phyloP scores from a whole-genome alignment of 768 basidiomycete species.

The Lactarius vividus region DNA sequence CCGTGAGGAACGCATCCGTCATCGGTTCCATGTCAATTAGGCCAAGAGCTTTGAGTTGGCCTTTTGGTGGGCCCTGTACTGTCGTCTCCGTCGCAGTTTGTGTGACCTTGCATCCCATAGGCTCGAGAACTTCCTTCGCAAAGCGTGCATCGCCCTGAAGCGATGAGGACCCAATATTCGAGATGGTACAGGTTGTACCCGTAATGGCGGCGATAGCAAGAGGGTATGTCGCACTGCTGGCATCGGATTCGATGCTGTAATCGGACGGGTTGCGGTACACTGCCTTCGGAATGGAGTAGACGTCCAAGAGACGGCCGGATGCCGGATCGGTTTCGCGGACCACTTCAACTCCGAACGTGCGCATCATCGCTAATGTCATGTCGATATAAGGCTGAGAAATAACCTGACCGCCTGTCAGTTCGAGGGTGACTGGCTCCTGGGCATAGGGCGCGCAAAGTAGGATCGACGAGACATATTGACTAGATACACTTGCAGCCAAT shows the following conservation, averaged over 20 bases:
- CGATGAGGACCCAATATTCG: constrained; percentile 85
- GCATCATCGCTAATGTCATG: constrained; percentile 99
- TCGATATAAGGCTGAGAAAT: constrained; percentile 99
- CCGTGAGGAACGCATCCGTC: constrained; percentile 99
- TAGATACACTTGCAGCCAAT: constrained; percentile 92
- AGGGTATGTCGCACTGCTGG: constrained; percentile 94
- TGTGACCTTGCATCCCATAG: constrained; percentile 90
- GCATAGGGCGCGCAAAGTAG: constrained; percentile 97
- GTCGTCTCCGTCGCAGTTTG: constrained; percentile 90
- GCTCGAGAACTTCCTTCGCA: constrained; percentile 87
- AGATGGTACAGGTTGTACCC: constrained; percentile 91
- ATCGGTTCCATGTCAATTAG: constrained; percentile 98
- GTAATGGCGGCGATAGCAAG: constrained; percentile 97
- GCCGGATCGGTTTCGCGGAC: constrained; percentile 56
- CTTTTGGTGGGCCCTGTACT: constrained; percentile 83
- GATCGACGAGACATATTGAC: constrained; percentile 97
- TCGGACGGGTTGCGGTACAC: constrained; percentile 71
- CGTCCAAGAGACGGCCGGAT: constrained; percentile 63
- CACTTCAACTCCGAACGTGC: constrained; percentile 81
- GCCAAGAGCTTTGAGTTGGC: constrained; percentile 77
- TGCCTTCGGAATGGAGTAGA: constrained; percentile 84
- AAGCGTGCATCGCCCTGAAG: constrained; percentile 98
- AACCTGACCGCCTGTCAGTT: constrained; percentile 90
- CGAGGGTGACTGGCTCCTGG: constrained; percentile 72
- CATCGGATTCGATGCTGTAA: constrained; percentile 95